phyloP scores from a whole-genome alignment of 2,329 filamentous ascomycete species.

The Colletotrichum graminicola region DNA sequence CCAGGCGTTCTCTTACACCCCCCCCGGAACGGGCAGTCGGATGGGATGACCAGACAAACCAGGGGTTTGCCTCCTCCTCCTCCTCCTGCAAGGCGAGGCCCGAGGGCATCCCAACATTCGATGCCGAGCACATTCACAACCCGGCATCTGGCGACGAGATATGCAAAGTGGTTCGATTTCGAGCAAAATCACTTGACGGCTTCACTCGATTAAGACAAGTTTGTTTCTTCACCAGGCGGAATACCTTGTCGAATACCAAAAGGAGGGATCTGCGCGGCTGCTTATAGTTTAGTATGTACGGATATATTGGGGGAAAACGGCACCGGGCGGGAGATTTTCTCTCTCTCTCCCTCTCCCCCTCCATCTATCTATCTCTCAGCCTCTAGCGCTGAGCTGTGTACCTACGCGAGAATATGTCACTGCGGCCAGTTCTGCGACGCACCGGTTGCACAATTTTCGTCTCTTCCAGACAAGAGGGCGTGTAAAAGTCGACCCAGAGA shows the following conservation, averaged over 20 bases:
- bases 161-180: constrained; percentile 47
- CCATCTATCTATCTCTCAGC: not conserved
- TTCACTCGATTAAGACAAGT: constrained; percentile 37
- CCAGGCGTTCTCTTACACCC: constrained; percentile 37
- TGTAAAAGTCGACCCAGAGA: constrained; percentile 15
- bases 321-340: constrained; percentile 27
- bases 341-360: not conserved
- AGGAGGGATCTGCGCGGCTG: constrained; percentile 32
- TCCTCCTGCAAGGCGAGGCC: constrained; percentile 21
- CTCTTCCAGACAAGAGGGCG: constrained; percentile 33
- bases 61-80: constrained; percentile 14
- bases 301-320: constrained; percentile 14
- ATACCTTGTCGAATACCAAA: constrained; percentile 31
- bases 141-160: constrained; percentile 45
- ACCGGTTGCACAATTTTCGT: constrained; percentile 34
- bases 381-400: not conserved
- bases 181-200: constrained; percentile 48
- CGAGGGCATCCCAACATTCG: constrained; percentile 45
- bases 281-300: constrained; percentile 21
- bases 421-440: constrained; percentile 24
- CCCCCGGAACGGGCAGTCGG: constrained; percentile 33
- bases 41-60: constrained; percentile 39
- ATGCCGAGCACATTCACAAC: constrained; percentile 42
- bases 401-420: not conserved
- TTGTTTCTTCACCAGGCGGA: constrained; percentile 36